Percentiles rank a stretch among this genome's conserved stretches.
phyloP scores from a whole-genome alignment of 139 green algal genomes.

The Chlorella sp. region DNA sequence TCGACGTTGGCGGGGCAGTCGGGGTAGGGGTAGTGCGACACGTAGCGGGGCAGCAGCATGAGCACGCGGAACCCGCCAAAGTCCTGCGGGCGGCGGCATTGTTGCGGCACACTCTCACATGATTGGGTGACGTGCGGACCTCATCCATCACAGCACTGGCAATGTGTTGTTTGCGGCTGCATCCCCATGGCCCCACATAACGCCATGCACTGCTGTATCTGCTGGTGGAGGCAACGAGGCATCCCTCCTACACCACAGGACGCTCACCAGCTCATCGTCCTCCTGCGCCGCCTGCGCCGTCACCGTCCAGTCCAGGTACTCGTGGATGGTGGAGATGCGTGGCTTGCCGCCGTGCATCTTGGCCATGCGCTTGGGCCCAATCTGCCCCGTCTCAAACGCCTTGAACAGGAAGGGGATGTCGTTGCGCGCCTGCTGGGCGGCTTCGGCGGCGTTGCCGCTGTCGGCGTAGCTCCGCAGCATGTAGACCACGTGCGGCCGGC shows the following conservation, averaged over 20 bases:
- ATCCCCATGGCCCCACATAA: neutral
- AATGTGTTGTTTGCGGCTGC: neutral
- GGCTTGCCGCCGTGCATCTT: slow-evolving; percentile 55
- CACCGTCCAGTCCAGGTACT: slow-evolving; percentile 94
- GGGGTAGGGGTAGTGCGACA: slow-evolving; percentile 66
- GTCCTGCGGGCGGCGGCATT: slow-evolving; percentile 50
- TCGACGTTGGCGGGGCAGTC: slow-evolving; percentile 34
- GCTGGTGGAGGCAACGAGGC: neutral
- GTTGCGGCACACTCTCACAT: neutral
- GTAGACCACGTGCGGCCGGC: slow-evolving; percentile 61
- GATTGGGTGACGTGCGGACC: neutral
- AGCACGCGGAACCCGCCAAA: slow-evolving; percentile 85
- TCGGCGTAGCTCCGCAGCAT: slow-evolving; percentile 48
- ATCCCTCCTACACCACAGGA: neutral
- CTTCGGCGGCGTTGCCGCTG: slow-evolving; percentile 13
- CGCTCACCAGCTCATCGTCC: slow-evolving; percentile 54
- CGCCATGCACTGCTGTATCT: neutral
- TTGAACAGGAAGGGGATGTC: slow-evolving; percentile 89
- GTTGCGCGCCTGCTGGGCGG: slow-evolving; percentile 30
- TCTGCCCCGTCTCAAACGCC: slow-evolving; percentile 83
- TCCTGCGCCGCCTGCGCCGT: slow-evolving; percentile 57
- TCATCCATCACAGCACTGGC: neutral
- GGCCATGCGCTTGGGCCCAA: slow-evolving; percentile 48
- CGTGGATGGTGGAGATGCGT: slow-evolving; percentile 83
- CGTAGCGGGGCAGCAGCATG: slow-evolving; percentile 63